Evolutionary conservation across 805 yeast species (phyloP).

Genomic region (Suhomyces sp.): DNA sequence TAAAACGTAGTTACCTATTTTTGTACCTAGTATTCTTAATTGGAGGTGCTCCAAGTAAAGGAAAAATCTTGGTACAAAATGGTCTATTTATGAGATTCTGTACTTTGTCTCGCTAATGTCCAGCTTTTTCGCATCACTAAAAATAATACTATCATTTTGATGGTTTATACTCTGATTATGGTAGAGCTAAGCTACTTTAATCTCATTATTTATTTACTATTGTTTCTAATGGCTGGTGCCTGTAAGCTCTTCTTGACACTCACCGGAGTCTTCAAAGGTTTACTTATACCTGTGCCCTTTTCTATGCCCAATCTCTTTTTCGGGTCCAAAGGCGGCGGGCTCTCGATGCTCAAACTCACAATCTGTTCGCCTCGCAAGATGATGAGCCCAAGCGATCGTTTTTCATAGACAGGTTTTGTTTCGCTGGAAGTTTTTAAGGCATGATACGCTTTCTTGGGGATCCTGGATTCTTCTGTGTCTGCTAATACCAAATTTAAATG

Average conservation of each 20-base stretch:
- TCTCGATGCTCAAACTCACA: constrained; percentile 65
- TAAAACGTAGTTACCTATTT: too few species aligned
- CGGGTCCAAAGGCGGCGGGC: constrained; percentile 50
- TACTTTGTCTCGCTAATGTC: too few species aligned
- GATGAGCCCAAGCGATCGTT: constrained; percentile 73
- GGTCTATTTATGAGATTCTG: too few species aligned
- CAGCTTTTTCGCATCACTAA: too few species aligned
- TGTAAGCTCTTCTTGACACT: constrained; percentile 22
- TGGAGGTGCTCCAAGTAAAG: too few species aligned
- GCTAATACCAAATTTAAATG: constrained; percentile 82
- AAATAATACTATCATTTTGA: too few species aligned
- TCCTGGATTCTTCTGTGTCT: constrained; percentile 80
- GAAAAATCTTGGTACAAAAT: too few species aligned
- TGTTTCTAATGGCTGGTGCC: constrained; percentile 23
- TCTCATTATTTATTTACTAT: background rate
- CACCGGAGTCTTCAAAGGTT: constrained; percentile 37
- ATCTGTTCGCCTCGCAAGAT: constrained; percentile 88
- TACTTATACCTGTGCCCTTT: constrained; percentile 22
- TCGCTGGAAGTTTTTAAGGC: constrained; percentile 26
- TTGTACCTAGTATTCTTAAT: too few species aligned
- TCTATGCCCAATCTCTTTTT: constrained; percentile 28
- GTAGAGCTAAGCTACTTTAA: too few species aligned
- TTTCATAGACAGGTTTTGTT: constrained; percentile 51
- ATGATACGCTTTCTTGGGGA: constrained; percentile 56
- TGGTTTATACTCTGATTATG: too few species aligned